A percentile compares a stretch with the other conserved stretches of the same genome.
Conservation (phyloP, 495 filamentous ascomycete species). For the Neurospora sp. region DNA sequence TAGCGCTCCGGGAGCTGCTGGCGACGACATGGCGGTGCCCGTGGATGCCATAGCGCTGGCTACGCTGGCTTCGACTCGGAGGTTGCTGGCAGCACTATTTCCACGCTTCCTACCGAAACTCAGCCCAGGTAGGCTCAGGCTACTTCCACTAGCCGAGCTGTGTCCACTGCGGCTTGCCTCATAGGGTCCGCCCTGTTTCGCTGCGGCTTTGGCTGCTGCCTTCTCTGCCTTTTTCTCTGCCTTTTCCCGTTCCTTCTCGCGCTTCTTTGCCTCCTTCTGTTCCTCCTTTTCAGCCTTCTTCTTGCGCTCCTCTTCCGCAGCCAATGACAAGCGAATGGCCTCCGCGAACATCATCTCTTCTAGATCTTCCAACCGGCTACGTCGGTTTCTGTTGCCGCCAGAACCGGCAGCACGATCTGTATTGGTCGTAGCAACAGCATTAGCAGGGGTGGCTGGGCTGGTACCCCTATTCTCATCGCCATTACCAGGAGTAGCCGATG, state of each 20-base stretch:
- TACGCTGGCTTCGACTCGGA: constrained; percentile 34
- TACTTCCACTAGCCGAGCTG: constrained; percentile 43
- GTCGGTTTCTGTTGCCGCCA: constrained; percentile 36
- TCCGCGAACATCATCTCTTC: constrained; percentile 99
- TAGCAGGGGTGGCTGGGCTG: constrained; percentile 2
- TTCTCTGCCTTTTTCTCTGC: constrained; percentile 77
- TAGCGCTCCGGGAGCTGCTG: constrained; percentile 9
- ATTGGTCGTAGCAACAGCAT: neutral
- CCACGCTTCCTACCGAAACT: constrained; percentile 41
- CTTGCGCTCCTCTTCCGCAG: constrained; percentile 80
- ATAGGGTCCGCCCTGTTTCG: constrained; percentile 42
- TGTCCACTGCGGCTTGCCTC: constrained; percentile 29
- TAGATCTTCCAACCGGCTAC: constrained; percentile 70
- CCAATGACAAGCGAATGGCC: constrained; percentile 79
- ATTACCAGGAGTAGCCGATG: constrained; percentile 19
- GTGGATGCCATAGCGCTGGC: constrained; percentile 19
- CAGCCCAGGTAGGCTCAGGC: constrained; percentile 35
- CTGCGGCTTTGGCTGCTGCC: constrained; percentile 58
- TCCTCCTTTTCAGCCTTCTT: constrained; percentile 71
- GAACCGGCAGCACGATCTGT: constrained; percentile 1
- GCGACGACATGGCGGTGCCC: constrained; percentile 16
- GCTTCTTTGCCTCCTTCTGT: constrained; percentile 65
- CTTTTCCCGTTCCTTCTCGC: constrained; percentile 68
- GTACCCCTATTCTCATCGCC: constrained; percentile 22
- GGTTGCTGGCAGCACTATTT: constrained; percentile 44